A percentile compares a stretch with the other conserved stretches of the same genome.
Conservation (phyloP, 768 basidiomycete genomes). For the Cystofilobasidium capitatum region DNA sequence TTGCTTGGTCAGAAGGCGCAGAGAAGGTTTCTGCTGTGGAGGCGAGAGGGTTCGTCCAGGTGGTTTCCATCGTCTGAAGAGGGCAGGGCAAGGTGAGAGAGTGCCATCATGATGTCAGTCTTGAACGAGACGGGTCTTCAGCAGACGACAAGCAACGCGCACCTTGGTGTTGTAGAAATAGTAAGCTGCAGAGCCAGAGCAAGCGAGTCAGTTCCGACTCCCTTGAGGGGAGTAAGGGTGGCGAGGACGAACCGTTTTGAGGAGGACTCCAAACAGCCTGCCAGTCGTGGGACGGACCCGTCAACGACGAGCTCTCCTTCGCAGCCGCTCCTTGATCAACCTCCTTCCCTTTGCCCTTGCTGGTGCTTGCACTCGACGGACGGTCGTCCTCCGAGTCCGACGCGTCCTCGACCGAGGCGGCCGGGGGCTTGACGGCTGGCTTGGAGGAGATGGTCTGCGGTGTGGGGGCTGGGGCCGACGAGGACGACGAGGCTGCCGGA, state of each 20-base stretch:
- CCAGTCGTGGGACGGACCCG: not conserved
- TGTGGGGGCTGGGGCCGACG: not conserved
- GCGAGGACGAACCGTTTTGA: constrained; percentile 3
- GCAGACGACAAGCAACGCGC: not conserved
- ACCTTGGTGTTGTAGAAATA: constrained; percentile 16
- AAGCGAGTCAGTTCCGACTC: no score
- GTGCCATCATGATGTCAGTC: not conserved
- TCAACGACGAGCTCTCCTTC: not conserved
- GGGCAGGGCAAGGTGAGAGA: not conserved
- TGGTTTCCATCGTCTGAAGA: constrained; percentile 18
- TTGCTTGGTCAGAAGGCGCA: not conserved
- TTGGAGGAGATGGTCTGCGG: not conserved
- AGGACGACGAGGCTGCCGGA: not conserved
- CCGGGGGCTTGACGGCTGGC: not conserved
- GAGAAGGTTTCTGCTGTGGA: not conserved
- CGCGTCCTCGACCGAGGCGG: constrained; percentile 24
- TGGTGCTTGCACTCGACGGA: not conserved
- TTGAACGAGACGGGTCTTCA: not conserved
- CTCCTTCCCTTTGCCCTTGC: not conserved
- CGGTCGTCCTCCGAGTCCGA: constrained; percentile 11
- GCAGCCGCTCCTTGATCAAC: not conserved
- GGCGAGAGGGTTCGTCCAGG: constrained; percentile 26
- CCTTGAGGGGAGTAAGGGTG: not conserved
- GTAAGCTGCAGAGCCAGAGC: not conserved
- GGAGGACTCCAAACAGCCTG: constrained; percentile 20